Evolutionary conservation across 352 stramenopile genomes (phyloP).

Genomic region (Phytophthora parvispora): DNA sequence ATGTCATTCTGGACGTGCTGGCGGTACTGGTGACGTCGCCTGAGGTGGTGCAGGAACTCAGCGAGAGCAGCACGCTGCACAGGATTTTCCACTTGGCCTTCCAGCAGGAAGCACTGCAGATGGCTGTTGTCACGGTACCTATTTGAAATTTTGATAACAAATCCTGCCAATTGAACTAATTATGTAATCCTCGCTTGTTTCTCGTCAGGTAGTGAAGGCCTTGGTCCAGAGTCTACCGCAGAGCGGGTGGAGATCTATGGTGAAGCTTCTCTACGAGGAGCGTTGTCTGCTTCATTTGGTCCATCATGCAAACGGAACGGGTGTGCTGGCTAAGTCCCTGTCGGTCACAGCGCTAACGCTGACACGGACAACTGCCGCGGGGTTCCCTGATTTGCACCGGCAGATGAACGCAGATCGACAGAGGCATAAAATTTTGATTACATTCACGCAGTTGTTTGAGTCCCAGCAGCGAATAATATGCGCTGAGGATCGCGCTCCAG

Average conservation of each 20-base stretch:
- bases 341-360: slow-evolving; percentile 25
- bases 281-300: slow-evolving; percentile 33
- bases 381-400: slow-evolving; percentile 31
- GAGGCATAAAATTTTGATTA: slow-evolving; percentile 29
- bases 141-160: neutral
- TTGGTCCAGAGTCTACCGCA: slow-evolving; percentile 28
- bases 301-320: slow-evolving; percentile 20
- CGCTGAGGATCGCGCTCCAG: neutral
- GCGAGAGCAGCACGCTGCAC: slow-evolving; percentile 59
- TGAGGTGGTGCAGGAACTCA: slow-evolving; percentile 59
- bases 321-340: slow-evolving; percentile 29
- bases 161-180: neutral
- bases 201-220: slow-evolving; percentile 35
- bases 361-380: slow-evolving; percentile 14
- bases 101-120: slow-evolving; percentile 14
- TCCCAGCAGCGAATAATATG: slow-evolving; percentile 15
- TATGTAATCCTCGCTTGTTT: neutral
- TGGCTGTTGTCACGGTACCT: slow-evolving; percentile 26
- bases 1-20: slow-evolving; percentile 41
- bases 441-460: slow-evolving; percentile 28
- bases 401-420: slow-evolving; percentile 32
- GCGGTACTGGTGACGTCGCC: slow-evolving; percentile 38
- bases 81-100: slow-evolving; percentile 61
- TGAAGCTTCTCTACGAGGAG: slow-evolving; percentile 37
- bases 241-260: slow-evolving; percentile 32